Evolutionary conservation across 345 rosid genomes (phyloP).

Genomic region (Brassica carinata): DNA sequence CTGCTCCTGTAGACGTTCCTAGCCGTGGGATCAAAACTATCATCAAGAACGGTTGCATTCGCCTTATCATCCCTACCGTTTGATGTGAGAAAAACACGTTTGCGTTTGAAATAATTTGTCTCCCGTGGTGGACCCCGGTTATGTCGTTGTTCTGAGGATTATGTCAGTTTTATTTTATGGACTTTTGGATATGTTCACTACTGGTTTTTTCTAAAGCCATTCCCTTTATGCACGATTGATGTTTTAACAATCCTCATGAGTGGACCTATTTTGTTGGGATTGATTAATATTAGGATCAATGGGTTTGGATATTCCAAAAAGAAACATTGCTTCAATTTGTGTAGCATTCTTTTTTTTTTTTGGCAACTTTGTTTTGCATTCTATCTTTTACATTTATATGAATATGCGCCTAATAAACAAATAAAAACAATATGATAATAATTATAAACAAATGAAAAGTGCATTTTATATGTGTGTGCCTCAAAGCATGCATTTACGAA

Average conservation of each 20-base stretch:
- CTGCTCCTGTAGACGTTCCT: not conserved
- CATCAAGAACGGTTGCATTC: not conserved
- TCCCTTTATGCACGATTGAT: not conserved
- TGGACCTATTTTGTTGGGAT: not conserved
- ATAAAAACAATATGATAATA: not conserved
- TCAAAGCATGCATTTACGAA: not conserved
- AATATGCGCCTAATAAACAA: not conserved
- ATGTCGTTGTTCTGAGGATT: not conserved
- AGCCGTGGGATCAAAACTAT: not conserved
- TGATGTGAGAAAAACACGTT: not conserved
- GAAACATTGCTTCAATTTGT: not conserved
- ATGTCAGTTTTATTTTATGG: not conserved
- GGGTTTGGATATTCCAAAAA: not conserved
- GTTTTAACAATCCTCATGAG: not conserved
- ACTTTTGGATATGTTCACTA: not conserved
- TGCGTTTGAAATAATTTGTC: not conserved
- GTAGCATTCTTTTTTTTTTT: too few relatives aligned
- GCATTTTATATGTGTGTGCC: not conserved
- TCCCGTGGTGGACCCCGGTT: not conserved
- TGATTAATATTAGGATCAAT: not conserved
- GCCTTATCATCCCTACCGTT: not conserved
- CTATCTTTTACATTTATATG: not conserved
- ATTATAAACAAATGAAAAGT: not conserved
- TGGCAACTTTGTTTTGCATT: too few relatives aligned
- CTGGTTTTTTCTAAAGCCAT: not conserved